Base-by-base conservation (phyloP, 306 rosid species). In the Sophora flavescens region DNA sequence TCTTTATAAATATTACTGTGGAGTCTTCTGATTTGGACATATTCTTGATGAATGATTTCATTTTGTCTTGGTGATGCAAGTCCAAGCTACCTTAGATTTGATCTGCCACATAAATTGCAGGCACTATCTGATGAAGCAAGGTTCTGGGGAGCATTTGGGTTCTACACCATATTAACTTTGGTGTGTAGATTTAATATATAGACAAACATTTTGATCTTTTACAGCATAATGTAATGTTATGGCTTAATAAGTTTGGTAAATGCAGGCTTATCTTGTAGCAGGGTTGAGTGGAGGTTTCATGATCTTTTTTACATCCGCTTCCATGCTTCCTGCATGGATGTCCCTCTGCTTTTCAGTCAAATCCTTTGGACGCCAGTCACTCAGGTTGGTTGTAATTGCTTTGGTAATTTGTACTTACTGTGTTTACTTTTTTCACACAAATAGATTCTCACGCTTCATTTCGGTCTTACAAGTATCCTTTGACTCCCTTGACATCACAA, bases 71-170 rank as follows among this genome's bases (percentile, higher is more conserved):
- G 32, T 63, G 38, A 30, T 64, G 52, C 22, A 32, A 52, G 53
- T 84, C 44, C 18, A 39, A 65, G 63, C 3, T 62, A 30, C 52
- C 76, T 76, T 74, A 78, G 30, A 39, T 60, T 44, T 84, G 41
- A 72, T 78, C 28, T 75, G 58, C 80, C 32, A 53, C 76, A 3
- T 83, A 51, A 87, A 80, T 69, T 81, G 80, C 89, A 96, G 99
- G 91, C 78, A 64, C 74, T 86, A 74, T 84, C 84, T 39, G 92
- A 89, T 76, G 98, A 91, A 86, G 96, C 97, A 56, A 87, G 93
- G 80, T 96, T 96, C 70, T 96, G 97, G 97, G 98, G 99, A 81
- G 93, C 97, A 65, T 92, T 92, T 84, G 99, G 97, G 44, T 88
- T 89, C 70, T 88, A 89, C 71, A 92, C 99, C 58, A 35, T 80